A percentile compares a stretch with the other conserved stretches of the same genome.
phyloP scores from a whole-genome alignment of 768 basidiomycete species.

The Vishniacozyma victoriae region DNA sequence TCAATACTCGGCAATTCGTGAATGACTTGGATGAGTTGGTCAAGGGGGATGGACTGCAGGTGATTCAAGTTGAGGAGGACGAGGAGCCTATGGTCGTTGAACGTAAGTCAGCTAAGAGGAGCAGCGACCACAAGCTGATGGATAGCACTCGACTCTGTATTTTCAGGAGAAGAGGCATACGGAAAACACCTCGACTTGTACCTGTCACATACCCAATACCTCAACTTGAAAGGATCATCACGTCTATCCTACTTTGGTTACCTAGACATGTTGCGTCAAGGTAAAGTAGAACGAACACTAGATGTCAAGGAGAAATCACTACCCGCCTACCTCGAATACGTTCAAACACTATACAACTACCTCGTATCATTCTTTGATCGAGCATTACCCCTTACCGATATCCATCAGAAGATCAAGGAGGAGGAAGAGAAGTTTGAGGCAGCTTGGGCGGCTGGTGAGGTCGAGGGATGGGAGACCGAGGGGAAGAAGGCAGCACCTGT shows the following conservation, averaged over 20 bases:
- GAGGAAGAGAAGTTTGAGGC: conserved; percentile 65
- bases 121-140: background rate
- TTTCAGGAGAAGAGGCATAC: conserved; percentile 93
- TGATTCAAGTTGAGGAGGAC: conserved; percentile 59
- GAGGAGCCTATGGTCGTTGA: conserved; percentile 65
- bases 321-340: conserved; percentile 59
- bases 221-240: conserved; percentile 73
- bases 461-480: conserved; percentile 67
- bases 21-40: conserved; percentile 70
- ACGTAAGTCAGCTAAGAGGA: conserved; percentile 55
- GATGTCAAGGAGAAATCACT: conserved; percentile 41
- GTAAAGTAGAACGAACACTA: conserved; percentile 51
- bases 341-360: conserved; percentile 73
- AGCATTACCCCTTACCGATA: conserved; percentile 73
- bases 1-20: conserved; percentile 62
- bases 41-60: conserved; percentile 51
- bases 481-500: conserved; percentile 48
- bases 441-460: conserved; percentile 71
- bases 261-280: conserved; percentile 72
- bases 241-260: conserved; percentile 86
- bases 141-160: conserved; percentile 54
- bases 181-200: conserved; percentile 94
- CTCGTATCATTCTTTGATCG: conserved; percentile 78
- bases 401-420: conserved; percentile 62
- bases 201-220: conserved; percentile 76